Evolutionary conservation across 1,284 basidiomycete species (phyloP).

Genomic region (Polyporus tsugae): DNA sequence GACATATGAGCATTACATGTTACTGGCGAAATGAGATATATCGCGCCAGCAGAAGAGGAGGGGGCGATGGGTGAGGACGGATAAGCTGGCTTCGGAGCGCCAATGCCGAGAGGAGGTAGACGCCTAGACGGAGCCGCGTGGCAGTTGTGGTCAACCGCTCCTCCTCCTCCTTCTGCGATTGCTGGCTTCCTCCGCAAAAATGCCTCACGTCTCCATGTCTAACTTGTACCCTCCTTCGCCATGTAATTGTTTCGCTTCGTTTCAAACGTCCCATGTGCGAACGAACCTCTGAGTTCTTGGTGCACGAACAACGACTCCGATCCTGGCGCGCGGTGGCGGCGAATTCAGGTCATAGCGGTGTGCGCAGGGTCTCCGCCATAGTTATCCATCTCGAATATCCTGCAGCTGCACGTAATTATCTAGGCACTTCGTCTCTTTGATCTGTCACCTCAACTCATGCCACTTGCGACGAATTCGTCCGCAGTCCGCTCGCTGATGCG

Average conservation of each 20-base stretch:
- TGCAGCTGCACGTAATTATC: not conserved
- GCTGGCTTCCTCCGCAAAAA: not conserved
- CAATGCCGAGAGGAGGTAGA: not conserved
- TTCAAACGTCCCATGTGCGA: not conserved
- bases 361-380: not conserved
- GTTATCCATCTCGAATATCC: not conserved
- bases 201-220: constrained; percentile 1
- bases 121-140: not conserved
- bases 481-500: constrained; percentile 14
- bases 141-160: not conserved
- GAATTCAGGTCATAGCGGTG: not conserved
- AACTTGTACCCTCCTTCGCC: not conserved
- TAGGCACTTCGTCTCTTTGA: not conserved
- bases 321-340: not conserved
- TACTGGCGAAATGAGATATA: not conserved
- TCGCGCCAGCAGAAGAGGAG: not conserved
- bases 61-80: not conserved
- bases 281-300: not conserved
- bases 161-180: not conserved
- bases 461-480: not conserved
- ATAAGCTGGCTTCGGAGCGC: not conserved
- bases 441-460: not conserved
- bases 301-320: not conserved
- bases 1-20: not conserved
- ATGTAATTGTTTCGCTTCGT: not conserved